Base-by-base conservation (phyloP, 352 stramenopile species). In the Discostella stelligera region DNA sequence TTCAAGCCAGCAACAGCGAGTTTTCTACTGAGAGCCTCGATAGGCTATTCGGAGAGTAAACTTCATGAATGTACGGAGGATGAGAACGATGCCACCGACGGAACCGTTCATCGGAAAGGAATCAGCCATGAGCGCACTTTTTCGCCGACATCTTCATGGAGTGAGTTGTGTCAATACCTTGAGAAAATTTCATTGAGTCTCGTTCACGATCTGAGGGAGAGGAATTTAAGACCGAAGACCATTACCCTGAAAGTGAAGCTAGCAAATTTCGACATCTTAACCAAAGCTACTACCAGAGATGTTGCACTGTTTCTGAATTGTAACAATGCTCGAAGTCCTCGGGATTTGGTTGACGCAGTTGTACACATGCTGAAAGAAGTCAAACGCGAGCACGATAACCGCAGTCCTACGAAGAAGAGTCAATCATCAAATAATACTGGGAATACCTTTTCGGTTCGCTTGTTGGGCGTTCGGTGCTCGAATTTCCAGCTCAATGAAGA, bases 41-140 rank as follows among this genome's bases (percentile, higher is more conserved):
- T 92, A 9, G 88, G 88, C 16, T 86, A 74, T 70, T 76, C 70
- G 0, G 73, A 25, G 3, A 27, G 30, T 9, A 64, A 52, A 25
- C 48, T 41, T 11, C 39, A 71, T 16, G 32, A 65, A 0, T 46
- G n/a, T 32, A 54, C 32, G 20, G 68, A 76, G 11, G 73, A 71
- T 14, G 41, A 66, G 18, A 66, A 77, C 3, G 30, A 62, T 39
- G 75, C 76, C n/a, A 44, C 58, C 10, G 20, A 63, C 10, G 77
- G 58, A 69, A 48, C 20, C 3, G 13, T 72, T 23, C 58, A 74
- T 7, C 76, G 74, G 10, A 91, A 91, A 50, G 86, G 88, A 16
- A 90, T 92, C 21, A 91, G 86, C 62, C 77, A 83, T 16, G 89
- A 94, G 69, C 68, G 89, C 1, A 94, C 83, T 3, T 94, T 94